Evolutionary conservation across 495 filamentous ascomycete species (phyloP).

Genomic region (Hypoxylon lenormandii): DNA sequence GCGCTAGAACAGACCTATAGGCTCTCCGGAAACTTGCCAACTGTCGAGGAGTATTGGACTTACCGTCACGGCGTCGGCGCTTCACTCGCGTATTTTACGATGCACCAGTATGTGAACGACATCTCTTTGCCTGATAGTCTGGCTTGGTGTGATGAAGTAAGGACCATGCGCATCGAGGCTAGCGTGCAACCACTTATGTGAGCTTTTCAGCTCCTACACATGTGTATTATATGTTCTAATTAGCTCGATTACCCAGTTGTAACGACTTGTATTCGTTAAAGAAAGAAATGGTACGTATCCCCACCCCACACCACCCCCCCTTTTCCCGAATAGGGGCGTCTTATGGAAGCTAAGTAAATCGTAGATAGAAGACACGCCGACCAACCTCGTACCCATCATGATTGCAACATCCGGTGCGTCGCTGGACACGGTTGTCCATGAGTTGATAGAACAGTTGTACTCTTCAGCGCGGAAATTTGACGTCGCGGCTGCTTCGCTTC

Average conservation of each 20-base stretch:
- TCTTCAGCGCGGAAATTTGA: constrained; percentile 13
- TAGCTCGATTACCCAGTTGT: constrained; percentile 1
- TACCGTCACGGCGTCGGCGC: constrained; percentile 20
- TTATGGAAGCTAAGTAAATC: constrained; percentile 1
- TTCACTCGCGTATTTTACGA: constrained; percentile 6
- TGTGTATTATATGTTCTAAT: not conserved
- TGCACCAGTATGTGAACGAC: constrained; percentile 21
- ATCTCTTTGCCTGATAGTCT: constrained; percentile 7
- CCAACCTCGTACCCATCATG: constrained; percentile 19
- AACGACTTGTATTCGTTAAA: constrained; percentile 23
- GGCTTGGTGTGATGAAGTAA: constrained; percentile 16
- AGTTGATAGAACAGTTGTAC: constrained; percentile 13
- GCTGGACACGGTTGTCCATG: constrained; percentile 8
- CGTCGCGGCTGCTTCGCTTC: constrained; percentile 10
- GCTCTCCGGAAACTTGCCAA: constrained; percentile 17
- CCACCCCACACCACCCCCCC: no score
- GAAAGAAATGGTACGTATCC: constrained; percentile 18
- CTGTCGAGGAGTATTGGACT: constrained; percentile 15
- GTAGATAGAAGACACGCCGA: constrained; percentile 14
- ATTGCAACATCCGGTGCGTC: not conserved
- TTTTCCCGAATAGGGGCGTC: not conserved
- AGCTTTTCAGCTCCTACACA: not conserved
- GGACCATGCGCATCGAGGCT: constrained; percentile 5
- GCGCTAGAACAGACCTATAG: constrained; percentile 7
- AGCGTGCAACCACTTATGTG: constrained; percentile 16